Evolutionary conservation across 768 basidiomycete species (phyloP), one percentile per base, ranked within the genome.

Genomic region (Lentinus tigrinus): DNA sequence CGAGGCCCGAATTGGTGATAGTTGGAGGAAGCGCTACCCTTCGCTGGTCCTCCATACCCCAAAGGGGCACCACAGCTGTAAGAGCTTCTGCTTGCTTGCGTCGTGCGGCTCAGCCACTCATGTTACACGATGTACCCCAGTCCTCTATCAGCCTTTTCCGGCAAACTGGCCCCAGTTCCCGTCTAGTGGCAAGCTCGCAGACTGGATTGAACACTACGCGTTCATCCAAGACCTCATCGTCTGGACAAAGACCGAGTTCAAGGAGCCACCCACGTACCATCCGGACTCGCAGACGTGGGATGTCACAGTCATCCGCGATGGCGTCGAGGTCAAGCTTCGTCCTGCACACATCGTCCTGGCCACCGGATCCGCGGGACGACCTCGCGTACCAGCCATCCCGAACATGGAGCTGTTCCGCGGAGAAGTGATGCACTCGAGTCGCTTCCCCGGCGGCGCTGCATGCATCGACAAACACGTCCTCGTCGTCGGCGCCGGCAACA

Each of bases 161-260:
- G 42, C 51, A 19, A 57, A 60, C 54, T 69, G 57, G 52, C 58
- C 62, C 9, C 48, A 58, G 6, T 60, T 50, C 42, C 72, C 74
- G 2, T 80, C 84, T 1, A 81, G 83, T 4, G 64, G 67, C 11
- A 86, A 85, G 81, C 75, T 89, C n/a, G 87, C 81, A 1, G 81
- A 84, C 60, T 89, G 84, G 82, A 70, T 88, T 16, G 87, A 89
- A 65, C 73, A 72, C 4, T 89, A 88, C 58, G 85, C 81, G 0
- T 74, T 81, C 4, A 67, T 76, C 3, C 74, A 87, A 34, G 87
- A 88, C 54, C 68, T 89, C 39, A 81, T 85, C 56, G 79, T 85
- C 10, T 88, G 85, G 88, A 83, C 79, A 0, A 79, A 82, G 0
- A 73, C 82, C 0, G 73, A 62, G 16, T 74, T 83, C 19, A 68